A percentile compares a stretch with the other conserved stretches of the same genome.
Evolutionary conservation across 805 yeast species (phyloP).

Genomic region (Sugiyamaella floridensis): DNA sequence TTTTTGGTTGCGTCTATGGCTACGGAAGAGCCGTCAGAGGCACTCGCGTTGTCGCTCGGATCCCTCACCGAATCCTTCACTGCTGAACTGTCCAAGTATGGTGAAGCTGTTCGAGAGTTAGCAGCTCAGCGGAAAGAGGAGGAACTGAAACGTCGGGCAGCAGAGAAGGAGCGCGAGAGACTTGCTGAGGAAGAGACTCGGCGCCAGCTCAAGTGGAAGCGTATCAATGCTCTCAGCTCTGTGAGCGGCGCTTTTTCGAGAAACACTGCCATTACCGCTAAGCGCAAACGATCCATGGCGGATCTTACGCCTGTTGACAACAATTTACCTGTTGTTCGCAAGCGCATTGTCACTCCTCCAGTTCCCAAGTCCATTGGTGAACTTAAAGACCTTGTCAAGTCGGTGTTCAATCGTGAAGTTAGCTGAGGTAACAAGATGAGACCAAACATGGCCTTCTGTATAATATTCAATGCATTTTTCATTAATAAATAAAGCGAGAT

Average conservation of each 20-base stretch:
- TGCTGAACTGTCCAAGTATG: neutral
- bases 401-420: slow-evolving; percentile 1
- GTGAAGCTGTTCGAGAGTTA: neutral
- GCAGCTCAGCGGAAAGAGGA: neutral
- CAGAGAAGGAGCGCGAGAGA: neutral
- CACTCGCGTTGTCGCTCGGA: neutral
- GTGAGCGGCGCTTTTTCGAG: neutral
- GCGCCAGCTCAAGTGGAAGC: neutral
- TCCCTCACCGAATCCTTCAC: neutral
- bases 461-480: neutral
- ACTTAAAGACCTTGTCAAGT: slow-evolving; percentile 2
- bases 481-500: slow-evolving; percentile 1
- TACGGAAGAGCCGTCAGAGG: neutral
- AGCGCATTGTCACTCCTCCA: neutral
- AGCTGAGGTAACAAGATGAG: neutral
- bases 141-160: neutral
- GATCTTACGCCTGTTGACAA: neutral
- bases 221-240: neutral
- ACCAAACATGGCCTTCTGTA: neutral
- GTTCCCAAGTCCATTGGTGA: slow-evolving; percentile 6
- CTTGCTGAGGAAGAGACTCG: neutral
- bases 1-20: neutral
- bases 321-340: neutral
- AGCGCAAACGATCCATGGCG: neutral
- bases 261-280: neutral